Base-by-base conservation (phyloP, 2,329 filamentous ascomycete species). In the Sclerotinia sclerotiorum region DNA sequence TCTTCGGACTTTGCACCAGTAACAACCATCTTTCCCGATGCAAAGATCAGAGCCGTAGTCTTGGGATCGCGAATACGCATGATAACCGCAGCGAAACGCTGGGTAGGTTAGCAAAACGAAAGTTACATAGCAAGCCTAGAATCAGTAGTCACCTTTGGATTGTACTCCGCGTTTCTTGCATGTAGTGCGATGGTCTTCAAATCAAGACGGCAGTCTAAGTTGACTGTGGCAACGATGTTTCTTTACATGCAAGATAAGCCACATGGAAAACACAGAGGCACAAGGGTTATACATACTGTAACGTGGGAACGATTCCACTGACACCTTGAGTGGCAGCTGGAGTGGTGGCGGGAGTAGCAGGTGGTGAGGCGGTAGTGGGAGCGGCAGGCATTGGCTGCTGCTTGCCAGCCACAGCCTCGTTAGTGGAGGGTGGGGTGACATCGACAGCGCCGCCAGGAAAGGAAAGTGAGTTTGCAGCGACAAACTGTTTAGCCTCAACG, bases 1-100 rank as follows among this genome's bases (percentile, higher is more conserved):
- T 98, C 95, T 79, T 98, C 95, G 1, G 93, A 97, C 82, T 98
- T 98, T 72, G 94, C 94, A 83, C 94, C 94, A 67, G 95, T 98
- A 21, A 98, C 95, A 58, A 98, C 95, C 95, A 99, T 98, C 87
- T 99, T 99, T 81, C 95, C 95, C 1, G 91, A 96, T 69, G 95
- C 95, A 77, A 99, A 99, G 84, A 99, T 98, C 68, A 99, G 83
- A 7, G 95, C 95, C 2, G 95, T 99, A 5, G 95, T 99, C 85
- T 99, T 99, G 70, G 95, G 95, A 77, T 99, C 95, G 77, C 95
- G 94, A 75, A 99, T 99, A 84, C 95, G 93, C 95, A 99, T 98
- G 81, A 99, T 98, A 73, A 98, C 94, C 79, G 94, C 94, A 76
- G 94, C 95, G 79, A 98, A 98, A 90, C 94, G 94, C 93, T 97